phyloP scores from a whole-genome alignment of 1,284 basidiomycete species.

The Puccinia horiana region DNA sequence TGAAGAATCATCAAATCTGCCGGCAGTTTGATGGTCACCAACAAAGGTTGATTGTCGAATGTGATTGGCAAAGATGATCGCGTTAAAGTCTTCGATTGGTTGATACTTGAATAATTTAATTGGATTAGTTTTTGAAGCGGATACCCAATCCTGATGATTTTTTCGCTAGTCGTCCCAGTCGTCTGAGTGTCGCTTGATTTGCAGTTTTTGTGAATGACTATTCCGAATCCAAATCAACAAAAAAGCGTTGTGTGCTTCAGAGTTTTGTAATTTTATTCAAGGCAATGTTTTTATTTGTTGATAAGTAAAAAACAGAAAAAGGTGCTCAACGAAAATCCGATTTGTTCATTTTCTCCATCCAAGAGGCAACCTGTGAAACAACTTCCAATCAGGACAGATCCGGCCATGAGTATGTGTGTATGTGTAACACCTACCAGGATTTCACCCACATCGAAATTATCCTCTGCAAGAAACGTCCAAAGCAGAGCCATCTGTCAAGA shows the following conservation, averaged over 20 bases:
- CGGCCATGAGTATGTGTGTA: not conserved
- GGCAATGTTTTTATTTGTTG: not conserved
- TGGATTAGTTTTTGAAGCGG: not conserved
- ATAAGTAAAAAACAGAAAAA: not conserved
- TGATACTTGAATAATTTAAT: not conserved
- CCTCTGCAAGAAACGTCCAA: not conserved
- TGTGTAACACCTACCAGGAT: not conserved
- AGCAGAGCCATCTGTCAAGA: not conserved
- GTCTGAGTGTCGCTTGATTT: not conserved
- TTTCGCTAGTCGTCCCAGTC: not conserved
- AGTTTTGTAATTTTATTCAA: too few species aligned
- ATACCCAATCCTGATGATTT: not conserved
- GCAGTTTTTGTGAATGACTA: not conserved
- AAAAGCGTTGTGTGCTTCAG: too few species aligned
- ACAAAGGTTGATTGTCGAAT: not conserved
- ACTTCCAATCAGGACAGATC: not conserved
- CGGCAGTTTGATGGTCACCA: not conserved
- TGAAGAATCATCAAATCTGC: not conserved
- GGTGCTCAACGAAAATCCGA: not conserved
- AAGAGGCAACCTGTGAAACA: not conserved
- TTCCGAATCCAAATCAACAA: not conserved
- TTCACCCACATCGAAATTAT: not conserved
- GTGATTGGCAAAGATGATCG: not conserved
- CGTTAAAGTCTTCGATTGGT: not conserved
- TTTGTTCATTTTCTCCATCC: slow-evolving; percentile 14